Conservation (phyloP, 495 filamentous ascomycete genomes). For the Poronia punctata region DNA sequence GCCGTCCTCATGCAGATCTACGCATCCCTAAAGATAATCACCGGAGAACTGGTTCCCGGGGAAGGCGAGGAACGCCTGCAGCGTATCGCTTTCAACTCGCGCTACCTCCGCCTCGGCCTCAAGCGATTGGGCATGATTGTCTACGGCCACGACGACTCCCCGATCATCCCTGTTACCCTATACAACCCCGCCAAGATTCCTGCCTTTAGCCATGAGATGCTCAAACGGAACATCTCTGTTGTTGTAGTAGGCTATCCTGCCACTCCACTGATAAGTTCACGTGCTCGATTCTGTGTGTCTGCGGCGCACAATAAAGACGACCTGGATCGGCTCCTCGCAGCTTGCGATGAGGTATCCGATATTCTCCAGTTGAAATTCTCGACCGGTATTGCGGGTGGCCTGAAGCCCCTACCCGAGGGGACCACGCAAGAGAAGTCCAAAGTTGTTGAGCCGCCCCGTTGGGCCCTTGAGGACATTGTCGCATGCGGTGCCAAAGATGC, state of each 20-base stretch:
- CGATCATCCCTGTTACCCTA: slow-evolving; percentile 87
- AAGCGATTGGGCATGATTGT: slow-evolving; percentile 97
- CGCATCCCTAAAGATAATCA: slow-evolving; percentile 76
- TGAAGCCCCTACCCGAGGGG: slow-evolving; percentile 62
- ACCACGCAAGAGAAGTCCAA: slow-evolving; percentile 54
- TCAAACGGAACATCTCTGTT: slow-evolving; percentile 94
- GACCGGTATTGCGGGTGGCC: slow-evolving; percentile 84
- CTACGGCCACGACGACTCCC: slow-evolving; percentile 94
- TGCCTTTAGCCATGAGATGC: slow-evolving; percentile 97
- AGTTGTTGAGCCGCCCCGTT: slow-evolving; percentile 61
- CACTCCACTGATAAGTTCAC: slow-evolving; percentile 90
- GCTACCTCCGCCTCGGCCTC: slow-evolving; percentile 91
- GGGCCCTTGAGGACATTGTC: slow-evolving; percentile 75
- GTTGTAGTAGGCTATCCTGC: slow-evolving; percentile 97
- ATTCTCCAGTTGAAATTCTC: slow-evolving; percentile 93
- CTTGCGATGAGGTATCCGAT: slow-evolving; percentile 90
- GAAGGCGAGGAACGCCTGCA: slow-evolving; percentile 95
- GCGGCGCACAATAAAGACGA: slow-evolving; percentile 97
- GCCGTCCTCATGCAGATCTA: slow-evolving; percentile 84
- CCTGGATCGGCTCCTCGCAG: slow-evolving; percentile 79
- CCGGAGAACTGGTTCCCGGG: slow-evolving; percentile 76
- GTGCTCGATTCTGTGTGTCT: slow-evolving; percentile 91
- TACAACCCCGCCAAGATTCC: slow-evolving; percentile 98
- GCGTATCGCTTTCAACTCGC: slow-evolving; percentile 95
- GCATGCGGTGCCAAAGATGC: slow-evolving; percentile 71